Base-by-base conservation (phyloP, 1,284 basidiomycete species). In the Marasmius fiardii region DNA sequence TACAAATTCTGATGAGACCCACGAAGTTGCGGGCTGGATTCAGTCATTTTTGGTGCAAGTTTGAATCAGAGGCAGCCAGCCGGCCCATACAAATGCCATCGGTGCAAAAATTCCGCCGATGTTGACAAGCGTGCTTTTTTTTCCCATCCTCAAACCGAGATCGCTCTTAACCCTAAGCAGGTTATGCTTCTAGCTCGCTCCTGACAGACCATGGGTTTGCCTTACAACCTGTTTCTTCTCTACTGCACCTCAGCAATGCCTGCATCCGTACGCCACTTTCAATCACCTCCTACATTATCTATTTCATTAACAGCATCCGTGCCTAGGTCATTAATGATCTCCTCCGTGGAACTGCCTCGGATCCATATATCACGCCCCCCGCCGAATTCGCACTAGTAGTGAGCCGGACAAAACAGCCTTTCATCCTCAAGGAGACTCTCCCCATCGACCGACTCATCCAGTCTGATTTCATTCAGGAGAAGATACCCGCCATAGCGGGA, bases 81-180 rank as follows among this genome's bases (percentile, higher is more conserved):
- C 16, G n/a, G 16, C 11, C 39, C 16, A 16, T 41, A 18, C 39
- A 41, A 7, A 41, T 20, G 20, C 7, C 28, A 16, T 49, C 47
- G 47, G 47, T 49, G 47, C 47, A 49, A 8, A 49, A 49, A 49
- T 18, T 49, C n/a, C 47, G n/a, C 47, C 47, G 47, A 49, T 31
- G n/a, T 49, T 28, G 39, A 14, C 16, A 7, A 16, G 16, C n/a
- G 39, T 41, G 39, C n/a, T 41, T 7, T n/a, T n/a, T 45, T 49
- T 49, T 3, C 47, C 47, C 28, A 31, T 31, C 28, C 10, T 10
- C 28, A 31, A 31, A 31, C 4, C 5, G 10, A 31, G 28, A 31
- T 31, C 28, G 10, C 28, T 31, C 28, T 31, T 31, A 31, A 31
- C 28, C 28, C 4, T 31, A 31, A 4, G 10, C 10, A 31, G 28